Evolutionary conservation across 2,329 filamentous ascomycete genomes (phyloP).

Genomic region (Fusarium globosum): DNA sequence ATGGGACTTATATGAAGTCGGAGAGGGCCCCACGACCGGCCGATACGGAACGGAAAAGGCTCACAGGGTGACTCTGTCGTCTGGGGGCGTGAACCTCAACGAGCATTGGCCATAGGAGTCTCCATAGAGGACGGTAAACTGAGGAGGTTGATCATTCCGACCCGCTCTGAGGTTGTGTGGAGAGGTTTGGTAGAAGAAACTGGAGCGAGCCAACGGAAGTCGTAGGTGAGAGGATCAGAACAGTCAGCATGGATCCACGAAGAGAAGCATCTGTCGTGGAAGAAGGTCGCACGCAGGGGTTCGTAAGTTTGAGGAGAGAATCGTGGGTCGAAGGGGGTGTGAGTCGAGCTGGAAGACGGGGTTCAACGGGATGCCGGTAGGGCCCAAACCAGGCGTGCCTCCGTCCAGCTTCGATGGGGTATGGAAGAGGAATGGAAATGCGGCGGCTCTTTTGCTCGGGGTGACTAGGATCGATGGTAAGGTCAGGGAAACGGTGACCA

Average conservation of each 20-base stretch:
- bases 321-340: constrained; percentile 42
- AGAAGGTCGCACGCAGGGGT: constrained; percentile 38
- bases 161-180: constrained; percentile 49
- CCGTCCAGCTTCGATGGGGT: constrained; percentile 39
- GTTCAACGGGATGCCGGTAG: constrained; percentile 27
- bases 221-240: constrained; percentile 33
- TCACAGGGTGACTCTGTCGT: constrained; percentile 36
- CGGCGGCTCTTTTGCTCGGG: constrained; percentile 47
- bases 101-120: constrained; percentile 46
- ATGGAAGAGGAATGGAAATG: constrained; percentile 44
- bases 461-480: constrained; percentile 40
- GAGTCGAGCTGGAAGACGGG: constrained; percentile 35
- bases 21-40: constrained; percentile 37
- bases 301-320: constrained; percentile 33
- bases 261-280: constrained; percentile 39
- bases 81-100: constrained; percentile 45
- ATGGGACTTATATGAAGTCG: constrained; percentile 42
- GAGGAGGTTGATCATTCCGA: constrained; percentile 52
- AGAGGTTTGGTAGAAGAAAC: constrained; percentile 41
- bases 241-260: constrained; percentile 44
- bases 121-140: constrained; percentile 49
- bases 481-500: constrained; percentile 34
- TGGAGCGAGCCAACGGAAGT: constrained; percentile 42
- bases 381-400: constrained; percentile 32
- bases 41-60: constrained; percentile 36